Conservation (phyloP, 2,329 filamentous ascomycete genomes). For the Ophiostoma triangulosporum region DNA sequence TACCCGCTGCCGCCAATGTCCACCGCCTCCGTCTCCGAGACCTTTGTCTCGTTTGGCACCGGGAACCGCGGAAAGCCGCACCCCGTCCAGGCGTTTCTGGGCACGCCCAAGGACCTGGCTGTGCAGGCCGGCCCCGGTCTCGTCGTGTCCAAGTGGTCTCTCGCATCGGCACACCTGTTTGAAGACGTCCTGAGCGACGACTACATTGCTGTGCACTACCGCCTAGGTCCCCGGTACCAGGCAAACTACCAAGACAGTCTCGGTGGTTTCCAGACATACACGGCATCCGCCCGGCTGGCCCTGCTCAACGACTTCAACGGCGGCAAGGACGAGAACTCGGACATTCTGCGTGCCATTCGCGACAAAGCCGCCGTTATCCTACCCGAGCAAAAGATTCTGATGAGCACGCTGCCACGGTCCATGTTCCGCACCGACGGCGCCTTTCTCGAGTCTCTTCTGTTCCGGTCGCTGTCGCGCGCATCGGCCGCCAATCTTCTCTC, state of each 20-base stretch:
- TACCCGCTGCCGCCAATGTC: slow-evolving; percentile 67
- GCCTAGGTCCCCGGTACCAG: slow-evolving; percentile 79
- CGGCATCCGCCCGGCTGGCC: slow-evolving; percentile 79
- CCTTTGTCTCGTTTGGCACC: slow-evolving; percentile 56
- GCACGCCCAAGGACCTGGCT: slow-evolving; percentile 80
- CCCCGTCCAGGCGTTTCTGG: slow-evolving; percentile 81
- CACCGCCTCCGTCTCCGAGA: slow-evolving; percentile 48
- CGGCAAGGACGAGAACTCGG: slow-evolving; percentile 79
- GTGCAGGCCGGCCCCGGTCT: slow-evolving; percentile 58
- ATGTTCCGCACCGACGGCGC: slow-evolving; percentile 71
- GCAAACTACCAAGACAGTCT: slow-evolving; percentile 96
- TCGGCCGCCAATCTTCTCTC: slow-evolving; percentile 55
- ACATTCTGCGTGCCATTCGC: slow-evolving; percentile 79
- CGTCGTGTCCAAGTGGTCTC: slow-evolving; percentile 63
- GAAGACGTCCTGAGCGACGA: slow-evolving; percentile 83
- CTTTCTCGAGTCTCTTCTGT: slow-evolving; percentile 62
- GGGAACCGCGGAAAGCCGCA: slow-evolving; percentile 36
- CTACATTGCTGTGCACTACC: slow-evolving; percentile 77
- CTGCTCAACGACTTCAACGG: slow-evolving; percentile 85
- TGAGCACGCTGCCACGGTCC: slow-evolving; percentile 71
- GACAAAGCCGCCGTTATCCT: slow-evolving; percentile 71
- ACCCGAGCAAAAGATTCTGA: slow-evolving; percentile 64
- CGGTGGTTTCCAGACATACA: slow-evolving; percentile 91
- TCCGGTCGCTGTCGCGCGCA: slow-evolving; percentile 61
- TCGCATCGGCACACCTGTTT: slow-evolving; percentile 81